Evolutionary conservation across 2,329 filamentous ascomycete species (phyloP).

Genomic region (Lojkania enalia): DNA sequence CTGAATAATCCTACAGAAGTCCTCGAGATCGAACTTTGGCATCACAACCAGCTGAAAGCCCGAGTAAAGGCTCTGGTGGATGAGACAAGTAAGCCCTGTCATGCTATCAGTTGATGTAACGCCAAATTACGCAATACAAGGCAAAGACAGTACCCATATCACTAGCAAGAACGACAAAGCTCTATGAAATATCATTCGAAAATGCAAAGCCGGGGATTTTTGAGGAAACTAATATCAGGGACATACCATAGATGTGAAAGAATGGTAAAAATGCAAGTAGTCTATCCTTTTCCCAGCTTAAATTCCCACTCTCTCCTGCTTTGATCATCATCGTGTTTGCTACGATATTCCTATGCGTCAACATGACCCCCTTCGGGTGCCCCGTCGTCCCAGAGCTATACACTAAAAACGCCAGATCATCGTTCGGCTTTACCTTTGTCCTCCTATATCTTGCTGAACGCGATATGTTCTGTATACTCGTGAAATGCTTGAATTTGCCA

Average conservation of each 20-base stretch:
- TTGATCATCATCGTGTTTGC: constrained; percentile 62
- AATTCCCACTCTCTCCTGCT: constrained; percentile 50
- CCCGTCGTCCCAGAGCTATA: constrained; percentile 92
- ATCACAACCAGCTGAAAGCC: constrained; percentile 72
- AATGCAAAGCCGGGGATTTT: too few relatives aligned
- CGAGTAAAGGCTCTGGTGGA: constrained; percentile 68
- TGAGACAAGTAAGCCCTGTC: constrained; percentile 68
- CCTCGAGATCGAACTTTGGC: constrained; percentile 78
- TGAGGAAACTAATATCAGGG: not conserved
- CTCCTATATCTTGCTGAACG: constrained; percentile 62
- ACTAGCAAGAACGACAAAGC: too few relatives aligned
- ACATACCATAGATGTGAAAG: constrained; percentile 83
- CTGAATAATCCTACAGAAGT: constrained; percentile 77
- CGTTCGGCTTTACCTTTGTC: constrained; percentile 65
- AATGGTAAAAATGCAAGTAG: constrained; percentile 82
- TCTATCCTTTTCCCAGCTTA: constrained; percentile 68
- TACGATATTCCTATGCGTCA: constrained; percentile 81
- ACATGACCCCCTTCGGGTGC: constrained; percentile 86
- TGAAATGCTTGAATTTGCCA: constrained; percentile 70
- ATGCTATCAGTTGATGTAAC: constrained; percentile 11
- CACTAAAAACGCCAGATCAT: constrained; percentile 80
- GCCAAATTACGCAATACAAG: too few relatives aligned
- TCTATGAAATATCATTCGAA: too few relatives aligned
- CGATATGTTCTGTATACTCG: constrained; percentile 66
- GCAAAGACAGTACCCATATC: too few relatives aligned